Conservation (phyloP, 257 asterid species). For the Forsythia suspensa region DNA sequence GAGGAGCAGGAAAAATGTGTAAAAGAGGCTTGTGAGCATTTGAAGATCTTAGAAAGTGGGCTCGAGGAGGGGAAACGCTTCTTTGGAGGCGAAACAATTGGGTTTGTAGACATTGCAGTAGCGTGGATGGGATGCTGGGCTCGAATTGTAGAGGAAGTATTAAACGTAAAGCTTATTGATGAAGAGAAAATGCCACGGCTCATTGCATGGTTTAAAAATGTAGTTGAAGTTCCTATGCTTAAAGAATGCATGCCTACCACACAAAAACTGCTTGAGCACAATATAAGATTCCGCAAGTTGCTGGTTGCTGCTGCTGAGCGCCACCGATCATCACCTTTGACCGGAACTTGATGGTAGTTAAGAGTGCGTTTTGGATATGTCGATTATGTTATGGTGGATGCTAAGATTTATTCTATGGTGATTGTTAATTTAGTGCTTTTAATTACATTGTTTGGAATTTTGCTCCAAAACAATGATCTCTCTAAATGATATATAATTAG, state of each 20-base stretch:
- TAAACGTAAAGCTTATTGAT: constrained; percentile 22
- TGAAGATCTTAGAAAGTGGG: constrained; percentile 20
- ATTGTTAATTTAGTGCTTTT: neutral
- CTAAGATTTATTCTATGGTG: too few relatives aligned
- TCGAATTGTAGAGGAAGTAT: constrained; percentile 19
- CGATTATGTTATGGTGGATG: neutral
- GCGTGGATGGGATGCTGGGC: constrained; percentile 34
- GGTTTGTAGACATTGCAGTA: constrained; percentile 26
- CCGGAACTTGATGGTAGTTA: neutral
- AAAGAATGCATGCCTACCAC: constrained; percentile 25
- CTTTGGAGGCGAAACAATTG: constrained; percentile 27
- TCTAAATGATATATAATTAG: neutral
- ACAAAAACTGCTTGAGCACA: constrained; percentile 25
- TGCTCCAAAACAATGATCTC: neutral
- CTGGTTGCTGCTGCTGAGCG: constrained; percentile 19
- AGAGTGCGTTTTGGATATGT: neutral
- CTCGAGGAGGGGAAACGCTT: constrained; percentile 16
- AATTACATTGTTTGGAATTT: neutral
- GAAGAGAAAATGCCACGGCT: constrained; percentile 33
- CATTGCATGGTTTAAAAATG: constrained; percentile 23
- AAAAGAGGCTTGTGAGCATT: constrained; percentile 25
- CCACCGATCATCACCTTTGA: neutral
- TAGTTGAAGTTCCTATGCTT: constrained; percentile 32
- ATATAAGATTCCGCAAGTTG: constrained; percentile 21
- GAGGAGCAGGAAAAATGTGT: constrained; percentile 28